Base-by-base conservation (phyloP, 2,329 filamentous ascomycete genomes). In the Conoideocrella luteorostrata region DNA sequence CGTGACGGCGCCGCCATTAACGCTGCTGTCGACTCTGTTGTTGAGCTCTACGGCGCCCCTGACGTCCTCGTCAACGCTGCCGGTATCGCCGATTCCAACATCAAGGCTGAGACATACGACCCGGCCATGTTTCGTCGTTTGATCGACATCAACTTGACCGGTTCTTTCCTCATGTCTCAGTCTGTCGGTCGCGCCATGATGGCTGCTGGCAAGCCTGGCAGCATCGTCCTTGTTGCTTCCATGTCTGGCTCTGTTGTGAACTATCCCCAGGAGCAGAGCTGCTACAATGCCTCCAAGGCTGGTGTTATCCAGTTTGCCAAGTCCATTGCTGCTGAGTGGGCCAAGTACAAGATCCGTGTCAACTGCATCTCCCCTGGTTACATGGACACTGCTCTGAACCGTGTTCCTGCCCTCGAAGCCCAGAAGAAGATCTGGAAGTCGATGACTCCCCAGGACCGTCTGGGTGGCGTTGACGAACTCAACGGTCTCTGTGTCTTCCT, bases 241-340 rank as follows among this genome's bases (percentile, higher is more conserved):
- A 89, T 91, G 86, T 88, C 84, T 39, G 87, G 86, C 52, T 79
- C 80, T 68, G 80, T 91, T 51, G 86, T 89, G 74, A 91, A 91
- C 78, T 89, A 82, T 71, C 86, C 86, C 6, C 86, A 90, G 68
- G 83, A 88, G 69, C 86, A 90, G 69, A 80, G 74, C 37, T 86
- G 82, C 66, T 91, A 91, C 77, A 90, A 90, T 59, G 84, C 85
- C 23, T 87, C 83, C 66, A 90, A 90, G 76, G 84, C 86, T 13
- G 86, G 81, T 55, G 84, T 89, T 29, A 77, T 88, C 52, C 82
- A 87, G 67, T 76, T 90, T 42, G 84, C 80, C 65, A 88, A 86
- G 71, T 88, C 84, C 4, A 78, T 93, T 20, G 86, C 85, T 34
- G 85, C 86, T 44, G 87, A 93, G 68, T 91, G 87, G 86, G 84